These are phyloP conservation scores for Apiosordaria backusii DNA, from an alignment of 495 filamentous ascomycete species.

Conservation along the genomic window DNA sequence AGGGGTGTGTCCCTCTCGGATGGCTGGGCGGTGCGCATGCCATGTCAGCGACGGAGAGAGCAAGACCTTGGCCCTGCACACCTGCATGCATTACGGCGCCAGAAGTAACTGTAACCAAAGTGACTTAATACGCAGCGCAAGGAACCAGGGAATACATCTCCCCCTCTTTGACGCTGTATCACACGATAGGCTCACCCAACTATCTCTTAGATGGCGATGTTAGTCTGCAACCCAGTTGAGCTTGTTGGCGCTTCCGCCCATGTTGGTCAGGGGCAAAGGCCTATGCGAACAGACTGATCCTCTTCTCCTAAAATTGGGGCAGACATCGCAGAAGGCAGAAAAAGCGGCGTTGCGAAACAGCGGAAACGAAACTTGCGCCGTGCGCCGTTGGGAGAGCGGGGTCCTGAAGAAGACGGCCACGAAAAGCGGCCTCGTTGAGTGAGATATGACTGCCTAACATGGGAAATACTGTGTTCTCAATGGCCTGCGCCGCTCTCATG, in stretches of 20 bases:
- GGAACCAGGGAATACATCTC: not conserved
- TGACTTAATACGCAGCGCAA: conserved; percentile 10
- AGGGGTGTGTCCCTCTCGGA: not conserved
- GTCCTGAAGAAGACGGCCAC: conserved; percentile 5
- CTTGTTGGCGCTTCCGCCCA: conserved; percentile 4
- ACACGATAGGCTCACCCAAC: no score
- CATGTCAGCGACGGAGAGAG: conserved; percentile 11
- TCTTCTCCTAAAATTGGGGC: conserved; percentile 9
- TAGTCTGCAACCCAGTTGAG: not conserved
- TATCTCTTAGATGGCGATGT: not conserved
- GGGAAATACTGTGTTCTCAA: conserved; percentile 2
- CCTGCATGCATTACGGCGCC: conserved; percentile 13
- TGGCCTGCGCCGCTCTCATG: conserved; percentile 6
- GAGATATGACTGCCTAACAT: conserved; percentile 9
- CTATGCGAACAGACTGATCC: conserved; percentile 7
- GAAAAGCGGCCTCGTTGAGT: conserved; percentile 10
- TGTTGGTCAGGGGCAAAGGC: conserved; percentile 16
- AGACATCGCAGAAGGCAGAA: not conserved
- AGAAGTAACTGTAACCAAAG: not conserved
- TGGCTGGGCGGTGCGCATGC: conserved; percentile 6
- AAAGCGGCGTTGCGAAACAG: conserved; percentile 8
- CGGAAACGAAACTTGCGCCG: conserved; percentile 3
- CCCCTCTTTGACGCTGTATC: no score
- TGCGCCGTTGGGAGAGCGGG: conserved; percentile 9
- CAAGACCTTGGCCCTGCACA: conserved; percentile 6